Conservation (phyloP, 2,329 filamentous ascomycete genomes). For the Tolypocladium ovalisporum region DNA sequence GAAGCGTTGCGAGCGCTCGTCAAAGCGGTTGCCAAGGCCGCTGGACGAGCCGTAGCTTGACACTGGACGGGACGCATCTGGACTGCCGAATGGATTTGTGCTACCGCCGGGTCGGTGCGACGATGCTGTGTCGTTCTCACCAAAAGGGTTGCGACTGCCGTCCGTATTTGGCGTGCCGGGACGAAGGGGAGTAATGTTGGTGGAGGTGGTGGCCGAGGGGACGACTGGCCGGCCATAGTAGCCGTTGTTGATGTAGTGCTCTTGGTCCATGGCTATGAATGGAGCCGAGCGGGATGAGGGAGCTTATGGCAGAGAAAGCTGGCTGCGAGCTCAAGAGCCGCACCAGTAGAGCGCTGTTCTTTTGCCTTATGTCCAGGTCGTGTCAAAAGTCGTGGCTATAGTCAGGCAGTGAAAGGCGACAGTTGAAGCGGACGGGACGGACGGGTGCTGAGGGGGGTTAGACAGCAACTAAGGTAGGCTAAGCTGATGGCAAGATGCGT, state of each 20-base stretch:
- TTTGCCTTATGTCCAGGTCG: not conserved
- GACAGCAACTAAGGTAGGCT: not conserved
- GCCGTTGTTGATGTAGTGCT: constrained; percentile 8
- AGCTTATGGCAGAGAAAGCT: not conserved
- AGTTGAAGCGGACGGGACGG: not conserved
- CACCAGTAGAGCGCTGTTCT: not conserved
- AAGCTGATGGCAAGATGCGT: not conserved
- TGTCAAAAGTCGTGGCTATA: not conserved
- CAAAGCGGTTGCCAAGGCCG: constrained; percentile 22
- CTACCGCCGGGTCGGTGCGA: constrained; percentile 16
- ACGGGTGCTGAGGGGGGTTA: too few relatives aligned
- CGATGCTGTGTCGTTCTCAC: constrained; percentile 26
- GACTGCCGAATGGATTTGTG: constrained; percentile 36
- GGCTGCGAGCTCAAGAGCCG: not conserved
- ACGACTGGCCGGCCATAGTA: constrained; percentile 15
- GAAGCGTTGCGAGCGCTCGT: constrained; percentile 39
- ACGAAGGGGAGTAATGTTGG: constrained; percentile 26
- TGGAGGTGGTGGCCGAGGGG: constrained; percentile 26
- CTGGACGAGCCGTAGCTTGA: constrained; percentile 38
- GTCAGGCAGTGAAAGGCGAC: not conserved
- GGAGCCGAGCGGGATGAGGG: not conserved
- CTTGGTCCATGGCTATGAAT: constrained; percentile 15
- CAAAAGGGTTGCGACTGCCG: constrained; percentile 26
- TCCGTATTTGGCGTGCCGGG: constrained; percentile 32
- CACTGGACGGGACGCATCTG: constrained; percentile 30